Evolutionary conservation across 495 filamentous ascomycete genomes (phyloP), one percentile per base, ranked within the genome.

Genomic region (Talaromyces wortmannii): DNA sequence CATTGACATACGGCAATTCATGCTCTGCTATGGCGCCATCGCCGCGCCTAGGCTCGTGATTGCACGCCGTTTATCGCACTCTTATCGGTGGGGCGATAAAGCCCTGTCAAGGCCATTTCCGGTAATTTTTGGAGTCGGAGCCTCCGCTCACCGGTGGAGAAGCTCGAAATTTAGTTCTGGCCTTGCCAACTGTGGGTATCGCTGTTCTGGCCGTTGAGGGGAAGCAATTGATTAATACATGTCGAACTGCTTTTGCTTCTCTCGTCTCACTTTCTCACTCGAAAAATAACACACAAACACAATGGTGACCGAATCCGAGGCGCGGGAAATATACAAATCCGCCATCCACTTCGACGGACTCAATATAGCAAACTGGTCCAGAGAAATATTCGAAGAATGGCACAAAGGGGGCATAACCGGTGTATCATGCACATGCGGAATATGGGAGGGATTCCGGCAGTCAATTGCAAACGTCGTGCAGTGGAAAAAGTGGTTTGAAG

Each of bases 401-500:
- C 48, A 57, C 15, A 31, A 56, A 17, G 53, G 53, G 11, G 29
- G 58, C 48, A 60, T 60, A 16, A 60, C 58, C 32, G 58, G 58
- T 23, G 55, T 60, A 5, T 60, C 58, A 8, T 58, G 55, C 42
- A 60, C 55, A n/a, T 60, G 58, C 30, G 58, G 58, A 12, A 45
- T 57, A 17, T 60, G 55, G 58, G 55, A 60, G 50, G 52, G 47
- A 23, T 57, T 60, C 36, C 45, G 58, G 15, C 31, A 33, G 16
- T 29, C 47, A 12, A 57, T 60, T 23, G 47, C 55, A n/a, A 57
- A 52, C 29, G 58, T 57, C 15, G 58, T 60, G 10, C 55, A 60
- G 23, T 60, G 58, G 58, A 60, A 60, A 42, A 60, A 58, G 31
- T 60, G 58, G 58, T 60, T 60, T 43, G 58, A 60, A n/a, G 58